A percentile compares a stretch with the other conserved stretches of the same genome.
Conservation (phyloP, 148 eudicot species). For the Euryodendron excelsum region DNA sequence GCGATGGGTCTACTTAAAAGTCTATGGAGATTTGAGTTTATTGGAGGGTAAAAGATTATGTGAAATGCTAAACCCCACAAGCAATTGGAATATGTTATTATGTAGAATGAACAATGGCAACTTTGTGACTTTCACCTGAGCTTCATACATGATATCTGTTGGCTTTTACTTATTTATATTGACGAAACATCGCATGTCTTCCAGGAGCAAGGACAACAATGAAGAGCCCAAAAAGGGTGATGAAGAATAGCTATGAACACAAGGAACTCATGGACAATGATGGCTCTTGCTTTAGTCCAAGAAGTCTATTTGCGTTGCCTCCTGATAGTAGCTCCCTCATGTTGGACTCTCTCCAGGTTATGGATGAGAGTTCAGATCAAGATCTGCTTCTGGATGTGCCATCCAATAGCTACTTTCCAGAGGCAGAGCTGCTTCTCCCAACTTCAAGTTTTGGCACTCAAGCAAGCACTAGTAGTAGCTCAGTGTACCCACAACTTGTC, state of each 20-base stretch:
- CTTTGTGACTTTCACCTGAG: neutral
- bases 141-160: neutral
- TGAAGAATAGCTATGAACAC: slow-evolving; percentile 39
- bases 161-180: neutral
- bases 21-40: neutral
- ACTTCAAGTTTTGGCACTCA: slow-evolving; percentile 46
- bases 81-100: neutral
- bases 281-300: slow-evolving; percentile 52
- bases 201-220: slow-evolving; percentile 53
- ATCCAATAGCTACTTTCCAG: slow-evolving; percentile 72
- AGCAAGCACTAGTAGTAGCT: slow-evolving; percentile 70
- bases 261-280: slow-evolving; percentile 49
- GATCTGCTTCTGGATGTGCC: slow-evolving; percentile 85
- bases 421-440: slow-evolving; percentile 83
- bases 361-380: slow-evolving; percentile 66
- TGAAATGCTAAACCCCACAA: neutral
- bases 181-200: neutral
- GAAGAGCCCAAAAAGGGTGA: slow-evolving; percentile 52
- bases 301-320: slow-evolving; percentile 52
- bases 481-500: slow-evolving; percentile 39
- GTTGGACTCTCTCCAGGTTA: slow-evolving; percentile 49
- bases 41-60: neutral
- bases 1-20: neutral
- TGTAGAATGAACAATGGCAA: neutral
- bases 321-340: slow-evolving; percentile 44